These are phyloP conservation scores for Pythium graminicola DNA, from an alignment of 352 stramenopile genomes.

Conservation along the genomic window DNA sequence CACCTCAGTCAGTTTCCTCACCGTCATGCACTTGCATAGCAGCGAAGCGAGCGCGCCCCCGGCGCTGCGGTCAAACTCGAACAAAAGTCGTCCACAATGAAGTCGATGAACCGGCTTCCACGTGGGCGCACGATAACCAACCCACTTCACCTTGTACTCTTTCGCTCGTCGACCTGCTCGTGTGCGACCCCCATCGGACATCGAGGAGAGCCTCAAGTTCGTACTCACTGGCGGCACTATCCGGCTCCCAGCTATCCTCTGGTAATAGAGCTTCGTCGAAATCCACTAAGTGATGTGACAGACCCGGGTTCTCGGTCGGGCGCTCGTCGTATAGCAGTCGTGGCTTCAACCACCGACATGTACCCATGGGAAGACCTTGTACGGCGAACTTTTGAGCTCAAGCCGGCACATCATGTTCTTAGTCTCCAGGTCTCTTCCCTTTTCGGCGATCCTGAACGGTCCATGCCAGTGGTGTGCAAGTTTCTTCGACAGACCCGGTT, in stretches of 20 bases:
- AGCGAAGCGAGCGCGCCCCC: background rate
- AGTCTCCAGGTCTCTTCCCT: background rate
- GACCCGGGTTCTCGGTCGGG: background rate
- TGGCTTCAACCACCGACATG: slow-evolving; percentile 14
- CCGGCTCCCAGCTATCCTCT: slow-evolving; percentile 18
- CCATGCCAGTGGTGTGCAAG: slow-evolving; percentile 16
- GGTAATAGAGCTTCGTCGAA: slow-evolving; percentile 16
- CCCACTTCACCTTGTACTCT: slow-evolving; percentile 7
- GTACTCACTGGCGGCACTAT: slow-evolving; percentile 1
- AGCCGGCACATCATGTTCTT: background rate
- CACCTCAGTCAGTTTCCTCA: too few relatives aligned
- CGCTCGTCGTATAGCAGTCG: background rate
- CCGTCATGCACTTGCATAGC: slow-evolving; percentile 5
- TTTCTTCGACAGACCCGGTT: slow-evolving; percentile 8
- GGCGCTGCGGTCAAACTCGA: slow-evolving; percentile 2
- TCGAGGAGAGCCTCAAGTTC: slow-evolving; percentile 16
- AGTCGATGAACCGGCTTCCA: background rate
- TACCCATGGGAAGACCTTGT: slow-evolving; percentile 10
- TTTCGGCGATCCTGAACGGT: slow-evolving; percentile 15
- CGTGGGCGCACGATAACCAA: background rate
- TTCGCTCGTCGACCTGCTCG: background rate
- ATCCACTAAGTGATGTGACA: slow-evolving; percentile 1
- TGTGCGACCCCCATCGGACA: background rate
- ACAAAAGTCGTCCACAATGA: background rate
- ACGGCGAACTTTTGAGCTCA: background rate